A percentile compares a stretch with the other conserved stretches of the same genome.
Conservation (phyloP, 2,329 filamentous ascomycete species). For the Chaetomiaceae sp. region DNA sequence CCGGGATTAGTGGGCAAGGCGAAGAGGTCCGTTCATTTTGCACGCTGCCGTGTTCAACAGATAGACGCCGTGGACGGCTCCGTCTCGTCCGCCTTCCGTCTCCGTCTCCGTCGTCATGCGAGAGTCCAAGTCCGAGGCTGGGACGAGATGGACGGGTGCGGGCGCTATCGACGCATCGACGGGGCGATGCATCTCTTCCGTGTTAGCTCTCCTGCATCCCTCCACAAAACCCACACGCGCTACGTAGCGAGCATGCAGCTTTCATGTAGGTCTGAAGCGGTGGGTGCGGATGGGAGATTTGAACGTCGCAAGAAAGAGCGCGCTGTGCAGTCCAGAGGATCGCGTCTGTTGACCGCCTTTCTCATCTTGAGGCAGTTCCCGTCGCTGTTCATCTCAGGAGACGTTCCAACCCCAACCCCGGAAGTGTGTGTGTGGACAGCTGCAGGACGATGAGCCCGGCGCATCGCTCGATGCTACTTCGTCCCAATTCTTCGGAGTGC, state of each 20-base stretch:
- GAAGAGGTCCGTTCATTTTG: neutral
- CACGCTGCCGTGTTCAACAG: no score
- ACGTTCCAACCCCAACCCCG: slow-evolving; percentile 16
- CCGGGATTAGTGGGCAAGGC: neutral
- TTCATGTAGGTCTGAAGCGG: slow-evolving; percentile 14
- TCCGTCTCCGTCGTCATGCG: neutral
- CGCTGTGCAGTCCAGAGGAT: no score
- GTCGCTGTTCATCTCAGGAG: neutral
- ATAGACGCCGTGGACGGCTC: neutral
- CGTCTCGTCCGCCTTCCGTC: neutral
- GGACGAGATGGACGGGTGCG: neutral
- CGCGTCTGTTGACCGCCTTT: slow-evolving; percentile 21
- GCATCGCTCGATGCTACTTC: slow-evolving; percentile 1
- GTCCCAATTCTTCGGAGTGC: neutral
- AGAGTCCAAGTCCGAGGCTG: no score
- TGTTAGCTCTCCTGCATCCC: slow-evolving; percentile 4
- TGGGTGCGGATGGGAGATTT: slow-evolving; percentile 6
- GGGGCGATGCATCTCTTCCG: slow-evolving; percentile 1
- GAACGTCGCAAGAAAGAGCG: neutral
- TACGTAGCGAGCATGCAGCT: no score
- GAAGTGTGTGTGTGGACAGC: neutral
- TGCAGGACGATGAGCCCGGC: slow-evolving; percentile 4
- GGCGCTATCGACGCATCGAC: neutral
- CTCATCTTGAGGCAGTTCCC: no score
- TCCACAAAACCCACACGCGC: slow-evolving; percentile 6